phyloP scores from a whole-genome alignment of 2,329 filamentous ascomycete species.

The Alternaria solani region DNA sequence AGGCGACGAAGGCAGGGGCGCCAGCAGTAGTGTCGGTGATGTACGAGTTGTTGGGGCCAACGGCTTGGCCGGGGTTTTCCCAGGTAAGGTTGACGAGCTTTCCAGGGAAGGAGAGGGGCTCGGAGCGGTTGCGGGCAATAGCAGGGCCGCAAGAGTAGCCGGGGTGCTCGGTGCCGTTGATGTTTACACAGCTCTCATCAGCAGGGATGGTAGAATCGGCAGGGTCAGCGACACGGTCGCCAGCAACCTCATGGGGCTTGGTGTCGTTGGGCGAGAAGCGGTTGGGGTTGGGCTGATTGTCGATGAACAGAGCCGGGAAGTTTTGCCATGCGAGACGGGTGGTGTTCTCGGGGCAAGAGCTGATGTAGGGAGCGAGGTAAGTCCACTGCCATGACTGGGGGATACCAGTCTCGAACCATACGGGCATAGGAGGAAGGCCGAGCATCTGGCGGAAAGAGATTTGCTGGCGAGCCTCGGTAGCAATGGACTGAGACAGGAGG shows the following conservation, averaged over 20 bases:
- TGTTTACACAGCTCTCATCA: constrained; percentile 65
- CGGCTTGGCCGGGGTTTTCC: constrained; percentile 71
- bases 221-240: constrained; percentile 65
- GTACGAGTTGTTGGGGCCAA: constrained; percentile 86
- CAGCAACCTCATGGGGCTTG: constrained; percentile 69
- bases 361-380: constrained; percentile 81
- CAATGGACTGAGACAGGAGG: constrained; percentile 77
- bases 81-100: constrained; percentile 75
- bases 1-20: constrained; percentile 72
- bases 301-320: constrained; percentile 74
- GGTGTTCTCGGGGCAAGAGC: constrained; percentile 74
- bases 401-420: constrained; percentile 81
- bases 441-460: constrained; percentile 84
- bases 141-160: constrained; percentile 68
- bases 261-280: constrained; percentile 70
- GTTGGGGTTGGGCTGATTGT: constrained; percentile 80
- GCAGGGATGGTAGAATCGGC: constrained; percentile 57
- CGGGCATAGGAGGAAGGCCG: constrained; percentile 81
- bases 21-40: constrained; percentile 68
- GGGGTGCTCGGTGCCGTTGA: constrained; percentile 61
- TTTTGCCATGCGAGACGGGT: constrained; percentile 86
- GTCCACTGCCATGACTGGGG: constrained; percentile 89
- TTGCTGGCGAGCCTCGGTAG: constrained; percentile 82
- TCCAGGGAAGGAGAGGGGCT: constrained; percentile 77
- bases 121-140: constrained; percentile 73